Evolutionary conservation across 331 rosid species (phyloP), one percentile per base, ranked within the genome.

Genomic region (Rhamnella rubrinervis): DNA sequence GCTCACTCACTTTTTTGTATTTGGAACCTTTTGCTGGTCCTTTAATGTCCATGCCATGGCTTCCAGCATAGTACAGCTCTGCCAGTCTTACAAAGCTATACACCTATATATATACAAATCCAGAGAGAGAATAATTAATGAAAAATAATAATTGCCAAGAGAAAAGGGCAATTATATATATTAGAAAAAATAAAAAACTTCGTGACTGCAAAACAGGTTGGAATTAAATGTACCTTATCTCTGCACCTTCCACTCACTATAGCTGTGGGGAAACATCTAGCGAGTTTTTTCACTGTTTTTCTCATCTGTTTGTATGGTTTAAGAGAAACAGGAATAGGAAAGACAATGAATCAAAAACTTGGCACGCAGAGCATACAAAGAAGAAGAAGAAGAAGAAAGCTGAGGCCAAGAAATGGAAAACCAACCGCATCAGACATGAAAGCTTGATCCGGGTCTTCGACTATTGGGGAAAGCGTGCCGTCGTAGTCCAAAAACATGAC

Each of bases 21-120:
- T 83, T 85, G 69, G 89, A 77, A 66, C 79, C 84, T 83, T 71
- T 89, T 58, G 95, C 81, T 38, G 98, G 98, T n/a, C 97, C 97
- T 80, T 89, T 71, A 65, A 93, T 93, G 67, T 93, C 98, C 98
- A 93, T 93, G 16, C 98, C 98, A 85, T 93, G 98, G 80, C 98
- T 93, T 67, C 98, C 98, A 25, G 98, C 98, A 75, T 93, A 93
- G 72, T 91, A 93, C 44, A 93, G 68, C 75, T 93, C 98, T 49
- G 88, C 92, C 85, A 93, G 75, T 4, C 83, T 85, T 63, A 93
- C 96, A 72, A 93, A 93, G 47, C 75, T 83, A 80, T 85, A 91
- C 20, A 93, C 97, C 98, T 88, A 59, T 40, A 57, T 8, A 38
- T 12, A 57, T 16, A 55, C 59, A 55, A n/a, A 70, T 19, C 16